Evolutionary conservation across 2,329 filamentous ascomycete species (phyloP).

Genomic region (Aspergillus sergii): DNA sequence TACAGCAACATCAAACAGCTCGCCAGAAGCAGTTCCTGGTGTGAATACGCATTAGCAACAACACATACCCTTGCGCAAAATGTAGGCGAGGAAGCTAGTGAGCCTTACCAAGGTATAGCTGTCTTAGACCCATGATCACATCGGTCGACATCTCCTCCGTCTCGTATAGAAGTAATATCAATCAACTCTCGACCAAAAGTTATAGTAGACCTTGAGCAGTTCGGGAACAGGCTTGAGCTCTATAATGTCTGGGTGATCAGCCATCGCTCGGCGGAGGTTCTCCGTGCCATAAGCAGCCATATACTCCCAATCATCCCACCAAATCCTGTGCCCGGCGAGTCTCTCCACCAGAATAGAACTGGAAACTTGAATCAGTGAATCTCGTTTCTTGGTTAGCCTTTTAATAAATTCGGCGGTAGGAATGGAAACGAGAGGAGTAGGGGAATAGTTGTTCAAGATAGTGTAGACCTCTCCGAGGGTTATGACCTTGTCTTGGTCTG

Average conservation of each 20-base stretch:
- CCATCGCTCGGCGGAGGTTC: conserved; percentile 11
- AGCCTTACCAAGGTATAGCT: background rate
- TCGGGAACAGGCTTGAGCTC: conserved; percentile 4
- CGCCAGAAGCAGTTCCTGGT: background rate
- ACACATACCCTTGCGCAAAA: background rate
- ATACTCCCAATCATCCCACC: conserved; percentile 9
- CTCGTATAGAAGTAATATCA: background rate
- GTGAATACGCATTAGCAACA: too few relatives aligned
- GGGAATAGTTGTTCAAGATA: background rate
- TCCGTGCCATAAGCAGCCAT: conserved; percentile 6
- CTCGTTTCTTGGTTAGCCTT: background rate
- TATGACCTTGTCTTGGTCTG: conserved; percentile 7
- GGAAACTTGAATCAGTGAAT: conserved; percentile 1
- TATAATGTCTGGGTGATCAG: conserved; percentile 5
- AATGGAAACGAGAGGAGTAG: conserved; percentile 2
- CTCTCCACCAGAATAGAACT: conserved; percentile 1
- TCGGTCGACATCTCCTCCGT: background rate
- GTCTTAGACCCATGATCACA: background rate
- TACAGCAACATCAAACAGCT: background rate
- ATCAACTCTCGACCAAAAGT: conserved; percentile 4
- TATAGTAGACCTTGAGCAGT: conserved; percentile 9
- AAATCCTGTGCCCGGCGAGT: background rate
- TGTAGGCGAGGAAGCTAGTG: background rate
- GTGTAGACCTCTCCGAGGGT: conserved; percentile 4
- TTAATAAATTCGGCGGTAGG: conserved; percentile 6